phyloP scores from a whole-genome alignment of 2,329 filamentous ascomycete genomes.

The Fusarium sp. region DNA sequence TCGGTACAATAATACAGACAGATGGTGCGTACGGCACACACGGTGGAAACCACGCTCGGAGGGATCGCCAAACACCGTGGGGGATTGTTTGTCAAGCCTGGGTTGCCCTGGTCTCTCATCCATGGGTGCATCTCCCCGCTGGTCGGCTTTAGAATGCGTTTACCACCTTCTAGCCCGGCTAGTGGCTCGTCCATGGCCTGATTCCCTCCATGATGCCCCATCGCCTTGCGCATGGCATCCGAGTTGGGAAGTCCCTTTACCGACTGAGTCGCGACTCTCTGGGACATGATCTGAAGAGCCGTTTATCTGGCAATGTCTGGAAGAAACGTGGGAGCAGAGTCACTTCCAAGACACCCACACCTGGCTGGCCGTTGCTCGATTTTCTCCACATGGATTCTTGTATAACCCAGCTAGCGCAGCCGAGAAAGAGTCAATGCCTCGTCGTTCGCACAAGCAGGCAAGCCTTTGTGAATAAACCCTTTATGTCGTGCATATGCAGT shows the following conservation, averaged over 20 bases:
- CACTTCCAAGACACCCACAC: constrained; percentile 16
- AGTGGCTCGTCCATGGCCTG: constrained; percentile 36
- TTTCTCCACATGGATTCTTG: constrained; percentile 23
- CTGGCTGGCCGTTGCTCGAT: neutral
- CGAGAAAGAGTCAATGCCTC: neutral
- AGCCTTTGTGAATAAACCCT: constrained; percentile 24
- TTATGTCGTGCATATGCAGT: constrained; percentile 34
- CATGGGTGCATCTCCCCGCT: constrained; percentile 32
- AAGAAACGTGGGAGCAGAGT: constrained; percentile 8
- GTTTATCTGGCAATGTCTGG: neutral
- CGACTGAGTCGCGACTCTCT: constrained; percentile 2
- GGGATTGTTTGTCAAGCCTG: constrained; percentile 36
- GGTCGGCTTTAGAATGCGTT: constrained; percentile 31
- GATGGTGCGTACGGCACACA: neutral
- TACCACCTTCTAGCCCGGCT: constrained; percentile 27
- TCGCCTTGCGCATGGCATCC: constrained; percentile 16
- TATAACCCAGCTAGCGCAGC: constrained; percentile 18
- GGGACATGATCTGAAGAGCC: constrained; percentile 1
- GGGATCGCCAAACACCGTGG: constrained; percentile 28
- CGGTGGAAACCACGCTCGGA: constrained; percentile 14
- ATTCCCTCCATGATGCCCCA: constrained; percentile 18
- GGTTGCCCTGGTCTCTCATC: constrained; percentile 9
- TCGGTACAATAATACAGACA: neutral
- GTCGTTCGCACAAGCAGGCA: neutral
- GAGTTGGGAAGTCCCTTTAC: constrained; percentile 3